These are phyloP conservation scores for Ramicandelaber brevisporus DNA, from an alignment of 192 early-diverging fungal species.

Conservation along the genomic window DNA sequence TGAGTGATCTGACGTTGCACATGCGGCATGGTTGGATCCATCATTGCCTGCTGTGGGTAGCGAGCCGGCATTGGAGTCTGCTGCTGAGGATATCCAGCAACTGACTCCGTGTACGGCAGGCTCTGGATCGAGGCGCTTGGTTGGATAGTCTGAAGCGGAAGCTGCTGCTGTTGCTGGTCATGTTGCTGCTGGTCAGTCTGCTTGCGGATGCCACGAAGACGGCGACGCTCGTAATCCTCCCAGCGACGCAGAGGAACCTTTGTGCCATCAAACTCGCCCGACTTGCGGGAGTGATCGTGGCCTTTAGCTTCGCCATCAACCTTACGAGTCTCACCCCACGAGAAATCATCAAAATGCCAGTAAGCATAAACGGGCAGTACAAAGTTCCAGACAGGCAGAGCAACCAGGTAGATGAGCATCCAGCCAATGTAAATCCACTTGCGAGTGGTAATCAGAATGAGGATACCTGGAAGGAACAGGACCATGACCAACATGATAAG, in stretches of 20 bases:
- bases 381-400: conserved; percentile 87
- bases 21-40: too few relatives aligned
- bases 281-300: conserved; percentile 46
- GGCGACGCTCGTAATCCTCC: conserved; percentile 63
- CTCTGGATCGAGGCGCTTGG: too few relatives aligned
- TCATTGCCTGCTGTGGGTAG: too few relatives aligned
- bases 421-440: conserved; percentile 65
- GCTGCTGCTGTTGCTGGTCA: too few relatives aligned
- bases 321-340: conserved; percentile 65
- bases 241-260: conserved; percentile 58
- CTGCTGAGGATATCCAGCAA: too few relatives aligned
- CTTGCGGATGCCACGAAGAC: conserved; percentile 35
- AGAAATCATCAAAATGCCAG: conserved; percentile 89
- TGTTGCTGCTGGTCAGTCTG: too few relatives aligned
- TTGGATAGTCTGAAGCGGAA: too few relatives aligned
- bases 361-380: conserved; percentile 79
- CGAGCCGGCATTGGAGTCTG: too few relatives aligned
- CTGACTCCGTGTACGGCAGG: too few relatives aligned
- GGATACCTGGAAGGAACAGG: conserved; percentile 66
- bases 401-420: conserved; percentile 63
- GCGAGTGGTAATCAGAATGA: conserved; percentile 70
- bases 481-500: conserved; percentile 46
- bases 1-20: too few relatives aligned
- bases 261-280: conserved; percentile 53
- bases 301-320: conserved; percentile 42